Evolutionary conservation across 192 early-diverging fungal species (phyloP).

Genomic region (Glomus cerebriforme): DNA sequence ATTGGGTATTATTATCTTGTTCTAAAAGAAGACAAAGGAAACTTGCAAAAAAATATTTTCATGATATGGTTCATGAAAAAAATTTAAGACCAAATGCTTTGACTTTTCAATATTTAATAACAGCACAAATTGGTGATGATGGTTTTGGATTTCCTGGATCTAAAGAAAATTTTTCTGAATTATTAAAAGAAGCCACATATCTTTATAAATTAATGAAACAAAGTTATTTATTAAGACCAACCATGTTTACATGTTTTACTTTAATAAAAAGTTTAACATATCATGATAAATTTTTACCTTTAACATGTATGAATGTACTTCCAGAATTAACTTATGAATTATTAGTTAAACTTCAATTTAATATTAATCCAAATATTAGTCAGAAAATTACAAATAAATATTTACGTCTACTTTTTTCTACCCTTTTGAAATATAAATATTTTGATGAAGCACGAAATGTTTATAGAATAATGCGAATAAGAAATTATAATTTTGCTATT

Average conservation of each 20-base stretch:
- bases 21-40: neutral
- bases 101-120: neutral
- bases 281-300: neutral
- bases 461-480: neutral
- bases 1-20: neutral
- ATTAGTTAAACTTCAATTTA: neutral
- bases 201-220: neutral
- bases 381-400: neutral
- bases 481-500: neutral
- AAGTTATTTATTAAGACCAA: neutral
- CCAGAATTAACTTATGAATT: neutral
- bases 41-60: neutral
- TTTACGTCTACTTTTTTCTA: neutral
- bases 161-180: neutral
- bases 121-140: neutral
- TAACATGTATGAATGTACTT: neutral
- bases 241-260: neutral
- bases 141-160: neutral
- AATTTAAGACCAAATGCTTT: neutral
- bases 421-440: neutral
- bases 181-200: neutral
- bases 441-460: neutral
- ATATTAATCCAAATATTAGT: neutral
- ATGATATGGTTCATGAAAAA: neutral
- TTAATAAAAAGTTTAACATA: neutral